Evolutionary conservation across 1,139 yeast genomes (phyloP).

Genomic region (Blastobotrys persicus): DNA sequence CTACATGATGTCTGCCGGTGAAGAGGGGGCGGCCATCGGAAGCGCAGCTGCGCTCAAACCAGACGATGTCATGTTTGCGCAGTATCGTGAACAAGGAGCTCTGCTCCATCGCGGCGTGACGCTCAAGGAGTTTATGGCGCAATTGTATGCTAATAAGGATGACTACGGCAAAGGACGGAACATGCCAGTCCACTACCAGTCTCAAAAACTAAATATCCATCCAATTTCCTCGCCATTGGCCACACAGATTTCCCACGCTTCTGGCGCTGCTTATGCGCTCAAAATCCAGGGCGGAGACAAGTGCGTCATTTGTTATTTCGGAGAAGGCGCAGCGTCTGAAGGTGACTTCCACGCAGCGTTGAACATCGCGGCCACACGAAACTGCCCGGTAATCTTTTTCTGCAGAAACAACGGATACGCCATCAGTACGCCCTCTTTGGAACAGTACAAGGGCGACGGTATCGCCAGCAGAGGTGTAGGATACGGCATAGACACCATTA

Average conservation of each 20-base stretch:
- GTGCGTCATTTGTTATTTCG: conserved; percentile 36
- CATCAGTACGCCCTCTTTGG: conserved; percentile 38
- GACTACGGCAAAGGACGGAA: conserved; percentile 37
- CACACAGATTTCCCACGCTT: conserved; percentile 40
- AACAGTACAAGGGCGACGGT: conserved; percentile 41
- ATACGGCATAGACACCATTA: conserved; percentile 38
- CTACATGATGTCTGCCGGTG: conserved; percentile 42
- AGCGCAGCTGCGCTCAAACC: conserved; percentile 37
- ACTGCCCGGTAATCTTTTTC: conserved; percentile 37
- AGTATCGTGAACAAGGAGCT: conserved; percentile 39
- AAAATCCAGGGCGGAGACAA: conserved; percentile 33
- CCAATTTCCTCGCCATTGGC: conserved; percentile 40
- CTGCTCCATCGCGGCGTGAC: conserved; percentile 38
- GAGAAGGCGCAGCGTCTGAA: conserved; percentile 42
- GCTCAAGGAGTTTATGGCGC: conserved; percentile 36
- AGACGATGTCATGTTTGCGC: conserved; percentile 36
- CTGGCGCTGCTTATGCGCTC: conserved; percentile 40
- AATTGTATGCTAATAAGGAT: conserved; percentile 35
- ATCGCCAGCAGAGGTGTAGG: conserved; percentile 39
- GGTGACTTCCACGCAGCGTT: conserved; percentile 42
- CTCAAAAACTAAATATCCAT: conserved; percentile 34
- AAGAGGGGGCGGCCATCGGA: conserved; percentile 40
- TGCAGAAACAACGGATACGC: conserved; percentile 42
- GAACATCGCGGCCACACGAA: conserved; percentile 40
- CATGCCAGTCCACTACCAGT: conserved; percentile 40